Base-by-base conservation (phyloP, 331 rosid species). In the Malus hybrid region DNA sequence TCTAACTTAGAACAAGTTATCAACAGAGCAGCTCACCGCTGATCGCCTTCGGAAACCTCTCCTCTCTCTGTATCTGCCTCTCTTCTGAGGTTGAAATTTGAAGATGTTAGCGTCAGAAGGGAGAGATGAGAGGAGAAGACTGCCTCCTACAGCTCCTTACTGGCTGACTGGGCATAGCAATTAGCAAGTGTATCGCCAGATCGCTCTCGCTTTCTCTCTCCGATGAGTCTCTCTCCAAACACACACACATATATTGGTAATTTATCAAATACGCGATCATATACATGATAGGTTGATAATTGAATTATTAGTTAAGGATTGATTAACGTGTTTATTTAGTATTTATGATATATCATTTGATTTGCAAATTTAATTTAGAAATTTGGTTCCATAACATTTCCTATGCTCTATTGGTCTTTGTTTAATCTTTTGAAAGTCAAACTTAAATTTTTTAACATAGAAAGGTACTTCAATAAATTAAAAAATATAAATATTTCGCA, bases 281-380 rank as follows among this genome's bases (percentile, higher is more conserved):
- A 5, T 52, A 16, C 7, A 50, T 50, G 8, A 24, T 24, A 24
- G 24, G 3, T 36, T 36, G 10, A 2, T 36, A 7, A 36, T 36
- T 36, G 3, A 8, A 36, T 36, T 36, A 36, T 36, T 8, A 36
- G 11, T 2, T 36, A 36, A 36, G 3, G 2, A 34, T 0, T 36
- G 0, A 8, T 8, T 36, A 36, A 7, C 0, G 1, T 7, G 3
- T 8, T 36, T 2, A 36, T 36, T 36, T 36, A 36, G 0, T 7
- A 36, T 36, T 8, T 0, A 0, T 2, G 0, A 36, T 1, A 7
- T 0, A 7, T 36, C 1, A 0, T 36, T 36, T 36, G 3, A 36
- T 36, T 36, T 36, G 1, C 0, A 36, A 36, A 36, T 36, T 36
- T 36, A 36, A 0, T 36, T 36, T 36, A 36, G 0, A 34, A 34